Base-by-base conservation (phyloP, 1,284 basidiomycete genomes). In the Leucoagaricus sp. region DNA sequence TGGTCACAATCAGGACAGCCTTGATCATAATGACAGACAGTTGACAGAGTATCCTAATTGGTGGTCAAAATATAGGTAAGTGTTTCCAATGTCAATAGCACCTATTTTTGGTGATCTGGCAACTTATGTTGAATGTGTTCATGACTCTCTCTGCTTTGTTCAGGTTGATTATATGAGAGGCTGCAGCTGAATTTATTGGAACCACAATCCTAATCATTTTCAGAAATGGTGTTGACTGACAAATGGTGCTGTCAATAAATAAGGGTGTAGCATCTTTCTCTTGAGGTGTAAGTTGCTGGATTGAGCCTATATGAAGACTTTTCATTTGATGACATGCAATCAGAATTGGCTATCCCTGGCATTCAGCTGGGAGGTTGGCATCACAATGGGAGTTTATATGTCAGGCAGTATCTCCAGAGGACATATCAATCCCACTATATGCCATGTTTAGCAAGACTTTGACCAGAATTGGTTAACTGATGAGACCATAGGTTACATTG, bases 341-440 rank as follows among this genome's bases (percentile, higher is more conserved):
- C 57, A 89, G 87, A 71, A 74, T 44, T 88, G 76, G 63, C 67
- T 85, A 13, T 84, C 87, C 5, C 72, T 87, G 44, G 78, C 74
- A 60, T 70, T 89, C 41, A 87, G 86, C 49, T 91, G 87, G 88
- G 89, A 79, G 17, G 70, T 82, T 51, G 87, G 88, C 69, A 72
- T 71, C 1, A 81, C 83, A 7, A 72, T 91, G 64, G 89, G 87
- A 40, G 86, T 86, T 2, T 90, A 86, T 86, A 73, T 84, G 5
- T 79, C 81, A 12, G 80, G 76, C 49, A 84, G 84, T 46, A 81
- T 89, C 57, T 89, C 87, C 46, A 88, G 89, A 17, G 90, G 88
- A 31, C 89, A 92, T 65, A 81, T 91, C 61, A 92, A 92, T 65
- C 90, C 89, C 44, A 87, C 87, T 23, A 88, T 84, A 69, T 19